phyloP scores from a whole-genome alignment of 2,329 filamentous ascomycete species.

The Trichoderma afroharzianum region DNA sequence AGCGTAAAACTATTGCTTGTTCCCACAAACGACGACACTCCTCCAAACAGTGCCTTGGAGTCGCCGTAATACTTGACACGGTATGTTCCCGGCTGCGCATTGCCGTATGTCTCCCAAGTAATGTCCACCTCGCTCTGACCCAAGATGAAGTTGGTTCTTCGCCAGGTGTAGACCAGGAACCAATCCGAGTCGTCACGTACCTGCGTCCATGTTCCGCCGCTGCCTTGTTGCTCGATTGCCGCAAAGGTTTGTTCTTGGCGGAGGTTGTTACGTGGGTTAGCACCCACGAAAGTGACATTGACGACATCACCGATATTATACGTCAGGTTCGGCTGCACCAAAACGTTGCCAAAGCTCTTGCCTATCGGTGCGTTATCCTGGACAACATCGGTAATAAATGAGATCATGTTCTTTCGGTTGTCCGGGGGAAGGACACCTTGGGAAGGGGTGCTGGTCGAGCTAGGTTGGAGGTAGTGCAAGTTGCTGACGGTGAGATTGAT shows the following conservation, averaged over 20 bases:
- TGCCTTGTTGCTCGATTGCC: conserved; percentile 62
- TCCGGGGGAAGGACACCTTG: conserved; percentile 68
- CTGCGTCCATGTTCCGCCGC: conserved; percentile 53
- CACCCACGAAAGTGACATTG: conserved; percentile 71
- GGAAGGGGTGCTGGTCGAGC: conserved; percentile 39
- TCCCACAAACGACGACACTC: conserved; percentile 30
- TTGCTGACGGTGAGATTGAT: conserved; percentile 78
- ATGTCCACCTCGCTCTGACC: conserved; percentile 76
- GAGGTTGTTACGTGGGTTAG: conserved; percentile 87
- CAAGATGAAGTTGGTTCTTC: conserved; percentile 62
- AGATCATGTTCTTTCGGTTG: conserved; percentile 70
- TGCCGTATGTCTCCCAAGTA: conserved; percentile 62
- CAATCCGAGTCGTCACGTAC: conserved; percentile 77
- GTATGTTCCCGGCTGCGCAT: conserved; percentile 64
- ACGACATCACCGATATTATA: conserved; percentile 62
- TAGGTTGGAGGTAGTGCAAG: conserved; percentile 37
- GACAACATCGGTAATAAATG: conserved; percentile 77
- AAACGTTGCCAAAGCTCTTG: conserved; percentile 66
- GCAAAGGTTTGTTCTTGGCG: conserved; percentile 74
- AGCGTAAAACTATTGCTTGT: conserved; percentile 24
- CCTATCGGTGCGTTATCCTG: conserved; percentile 65
- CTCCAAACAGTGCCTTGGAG: conserved; percentile 55
- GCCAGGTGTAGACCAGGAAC: conserved; percentile 79
- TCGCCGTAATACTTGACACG: conserved; percentile 82
- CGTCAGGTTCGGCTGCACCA: conserved; percentile 47